Evolutionary conservation across 2,329 filamentous ascomycete species (phyloP), one percentile per base, ranked within the genome.

Genomic region (Rutstroemia sydowiana): DNA sequence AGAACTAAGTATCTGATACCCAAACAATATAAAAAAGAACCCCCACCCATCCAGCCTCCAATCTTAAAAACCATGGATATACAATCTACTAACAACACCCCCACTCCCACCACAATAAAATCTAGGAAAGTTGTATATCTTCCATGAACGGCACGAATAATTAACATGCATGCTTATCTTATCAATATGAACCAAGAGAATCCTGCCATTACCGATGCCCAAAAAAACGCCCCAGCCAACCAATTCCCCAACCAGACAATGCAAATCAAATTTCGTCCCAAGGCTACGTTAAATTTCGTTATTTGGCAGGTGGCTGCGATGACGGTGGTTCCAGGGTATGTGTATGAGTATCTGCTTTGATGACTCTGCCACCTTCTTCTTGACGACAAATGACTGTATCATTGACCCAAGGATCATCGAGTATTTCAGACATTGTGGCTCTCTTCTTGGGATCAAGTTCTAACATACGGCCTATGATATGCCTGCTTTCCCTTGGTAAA

Each of bases 401-500:
- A 44, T 83, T 81, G n/a, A 97, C 82, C 93, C 93, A 98, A 14
- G 85, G 83, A 65, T 98, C 92, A 20, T 84, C 79, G 47, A 96
- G 71, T 16, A 98, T 87, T 63, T 98, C 90, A 21, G 85, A 77
- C 74, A 98, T 85, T 2, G 80, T 88, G 2, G 90, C 92, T 52
- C 93, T 81, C 59, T 86, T 85, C 65, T 81, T 85, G 0, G 91
- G 89, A 62, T 95, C 82, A 46, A 96, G 77, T 63, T 93, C 89
- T 32, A 98, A 78, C 93, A 98, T 98, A 52, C 87, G 79, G 41
- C 88, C 85, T 51, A 98, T 86, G 57, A 98, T 90, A 65, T 92
- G 85, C 47, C 93, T 78, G 58, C 86, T 95, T 70, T 97, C 93
- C 54, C 92, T 78, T 1, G 93, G 93, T 9, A 98, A 75, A 32